Evolutionary conservation across 1,139 yeast species (phyloP), one percentile per base, ranked within the genome.

Genomic region (Suhomyces maxii): DNA sequence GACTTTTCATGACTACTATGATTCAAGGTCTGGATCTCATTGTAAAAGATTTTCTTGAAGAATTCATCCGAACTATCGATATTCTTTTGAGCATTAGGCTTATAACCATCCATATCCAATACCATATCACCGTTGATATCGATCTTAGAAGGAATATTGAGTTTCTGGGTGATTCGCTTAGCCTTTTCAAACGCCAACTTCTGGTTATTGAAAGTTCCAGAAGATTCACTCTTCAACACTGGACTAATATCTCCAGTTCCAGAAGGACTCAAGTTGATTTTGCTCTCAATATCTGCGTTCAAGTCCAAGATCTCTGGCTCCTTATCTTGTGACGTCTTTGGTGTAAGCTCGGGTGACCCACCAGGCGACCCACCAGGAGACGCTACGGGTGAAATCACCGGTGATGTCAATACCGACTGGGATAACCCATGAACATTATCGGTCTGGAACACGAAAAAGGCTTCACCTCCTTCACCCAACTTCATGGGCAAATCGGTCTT

Each of bases 381-480:
- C 18, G 82, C 76, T 1, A 81, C 71, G 0, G 97, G 96, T 35
- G 96, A 87, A 26, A 89, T 71, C 36, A 93, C 96, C 0, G 99
- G 99, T 0, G 97, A 89, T 0, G 99, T 90, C 54, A 89, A 79
- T 51, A 89, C 77, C 52, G 89, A 86, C 47, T 77, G 75, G 1
- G 97, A 96, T 13, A 91, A 86, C 31, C 64, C 57, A 12, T 74
- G 77, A 26, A 67, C 64, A 46, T 78, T 76, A 36, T 79, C 79
- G 2, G 97, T 88, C 60, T 91, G 97, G 69, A 93, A 91, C 41
- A 93, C 99, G 62, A 93, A 93, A 64, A 90, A 91, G 0, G 98
- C 99, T 65, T 93, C 99, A 26, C 99, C 99, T 3, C 96, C 97
- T 51, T 93, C 99, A 10, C 97, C 96, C 42, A 93, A 70, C 66